Base-by-base conservation (phyloP, 495 filamentous ascomycete genomes). In the Penicillium lividum region DNA sequence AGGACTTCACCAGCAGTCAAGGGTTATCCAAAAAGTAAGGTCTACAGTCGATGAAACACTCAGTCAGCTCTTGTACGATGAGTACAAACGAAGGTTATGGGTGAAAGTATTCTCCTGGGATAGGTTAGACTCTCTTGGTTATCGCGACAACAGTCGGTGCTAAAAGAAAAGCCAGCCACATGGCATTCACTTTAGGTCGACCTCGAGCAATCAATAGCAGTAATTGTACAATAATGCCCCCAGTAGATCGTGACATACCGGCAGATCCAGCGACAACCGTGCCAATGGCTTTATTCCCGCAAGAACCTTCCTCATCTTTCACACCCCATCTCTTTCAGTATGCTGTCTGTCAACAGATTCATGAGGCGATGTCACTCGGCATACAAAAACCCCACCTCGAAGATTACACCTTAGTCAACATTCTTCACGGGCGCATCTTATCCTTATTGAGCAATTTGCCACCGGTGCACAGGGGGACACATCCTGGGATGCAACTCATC, bases 241-340 rank as follows among this genome's bases (percentile, higher is more conserved):
- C 54, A 29, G 29, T 50, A 16, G 54, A 56, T 47, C 44, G 54
- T 4, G 54, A 56, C 36, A 56, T 56, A 33, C 54, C 31, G n/a
- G 33, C 10, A 48, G 45, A 49, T 42, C 44, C 54, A 10, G 18
- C 54, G 5, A 56, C 7, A 56, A 56, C 54, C n/a, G 34, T 56
- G 8, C 54, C 43, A 38, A 56, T 33, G 18, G 54, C 54, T 33
- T 18, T 56, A 50, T 56, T 49, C 25, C 15, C 54, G 3, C 45
- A 56, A 42, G 54, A 56, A 30, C 43, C 44, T 27, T 44, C 43
- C 44, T 27, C 54, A 49, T 56, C 54, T 29, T 56, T 56, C 45
- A n/a, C n/a, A n/a, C 45, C 54, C 5, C 54, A 50, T 49, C 54
- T 56, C 31, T 56, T 56, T 50, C 54, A 56, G 22, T 56, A 56